These are phyloP conservation scores for Saccharomycopsis sp. DNA, from an alignment of 805 yeast genomes.

Conservation along the genomic window DNA sequence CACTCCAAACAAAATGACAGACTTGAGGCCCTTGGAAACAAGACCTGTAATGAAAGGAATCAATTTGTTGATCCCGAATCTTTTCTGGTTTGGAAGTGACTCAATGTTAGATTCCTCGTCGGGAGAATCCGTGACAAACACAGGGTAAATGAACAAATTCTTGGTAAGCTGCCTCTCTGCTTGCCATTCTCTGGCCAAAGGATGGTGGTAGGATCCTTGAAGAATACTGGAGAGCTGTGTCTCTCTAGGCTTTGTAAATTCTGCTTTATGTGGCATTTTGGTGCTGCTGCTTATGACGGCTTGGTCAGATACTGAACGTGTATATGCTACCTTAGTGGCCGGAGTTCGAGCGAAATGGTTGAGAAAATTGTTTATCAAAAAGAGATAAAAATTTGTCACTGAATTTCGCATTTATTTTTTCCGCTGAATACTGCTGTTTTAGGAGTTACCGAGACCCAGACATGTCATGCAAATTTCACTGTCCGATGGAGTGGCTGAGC, in stretches of 20 bases:
- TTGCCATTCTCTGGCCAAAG: slow-evolving; percentile 88
- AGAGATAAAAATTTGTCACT: too few species aligned
- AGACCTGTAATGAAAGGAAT: slow-evolving; percentile 63
- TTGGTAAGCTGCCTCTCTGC: slow-evolving; percentile 75
- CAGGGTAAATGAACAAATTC: slow-evolving; percentile 87
- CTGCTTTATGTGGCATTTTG: slow-evolving; percentile 59
- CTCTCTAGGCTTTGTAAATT: slow-evolving; percentile 51
- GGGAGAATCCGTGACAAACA: slow-evolving; percentile 73
- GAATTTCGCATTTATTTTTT: too few species aligned
- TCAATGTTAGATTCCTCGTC: slow-evolving; percentile 73
- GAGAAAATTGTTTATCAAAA: too few species aligned
- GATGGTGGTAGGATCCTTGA: slow-evolving; percentile 93
- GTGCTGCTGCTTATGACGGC: too few species aligned
- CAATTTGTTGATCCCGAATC: slow-evolving; percentile 78
- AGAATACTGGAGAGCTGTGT: slow-evolving; percentile 68
- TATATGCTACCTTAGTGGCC: too few species aligned
- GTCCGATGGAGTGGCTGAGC: too few species aligned
- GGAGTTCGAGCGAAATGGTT: background rate
- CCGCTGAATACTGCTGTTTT: too few species aligned
- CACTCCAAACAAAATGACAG: slow-evolving; percentile 91
- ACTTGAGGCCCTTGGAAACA: slow-evolving; percentile 71
- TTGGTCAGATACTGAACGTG: too few species aligned
- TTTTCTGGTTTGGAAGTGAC: slow-evolving; percentile 79
- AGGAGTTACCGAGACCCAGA: too few species aligned
- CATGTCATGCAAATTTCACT: too few species aligned